These are phyloP conservation scores for Fusarium lateritium DNA, from an alignment of 2,329 filamentous ascomycete species.

Conservation along the genomic window DNA sequence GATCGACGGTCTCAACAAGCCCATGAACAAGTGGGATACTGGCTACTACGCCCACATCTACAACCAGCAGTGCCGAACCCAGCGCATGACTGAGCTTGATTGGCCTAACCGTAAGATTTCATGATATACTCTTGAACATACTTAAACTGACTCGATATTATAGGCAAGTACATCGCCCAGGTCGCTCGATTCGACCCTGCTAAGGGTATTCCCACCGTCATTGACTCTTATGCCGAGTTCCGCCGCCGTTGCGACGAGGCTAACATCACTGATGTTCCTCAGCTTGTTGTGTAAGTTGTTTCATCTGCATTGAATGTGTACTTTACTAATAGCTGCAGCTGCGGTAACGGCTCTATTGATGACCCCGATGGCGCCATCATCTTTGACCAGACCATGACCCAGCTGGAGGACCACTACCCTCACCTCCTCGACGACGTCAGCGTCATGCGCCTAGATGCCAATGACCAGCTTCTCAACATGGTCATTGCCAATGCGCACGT, in stretches of 20 bases:
- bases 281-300: slow-evolving; percentile 74
- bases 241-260: slow-evolving; percentile 71
- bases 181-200: slow-evolving; percentile 87
- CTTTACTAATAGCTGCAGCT: slow-evolving; percentile 53
- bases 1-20: slow-evolving; percentile 86
- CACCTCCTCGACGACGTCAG: slow-evolving; percentile 77
- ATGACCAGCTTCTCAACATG: slow-evolving; percentile 84
- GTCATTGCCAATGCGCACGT: slow-evolving; percentile 80
- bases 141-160: slow-evolving; percentile 32
- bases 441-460: slow-evolving; percentile 82
- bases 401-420: slow-evolving; percentile 74
- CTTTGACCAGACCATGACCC: slow-evolving; percentile 79
- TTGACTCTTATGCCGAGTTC: slow-evolving; percentile 82
- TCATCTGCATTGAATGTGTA: too few relatives aligned
- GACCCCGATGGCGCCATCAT: slow-evolving; percentile 82
- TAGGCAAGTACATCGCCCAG: slow-evolving; percentile 81
- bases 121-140: background rate
- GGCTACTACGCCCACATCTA: slow-evolving; percentile 84
- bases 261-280: slow-evolving; percentile 69
- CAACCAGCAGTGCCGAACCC: slow-evolving; percentile 71
- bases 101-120: slow-evolving; percentile 65
- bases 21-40: slow-evolving; percentile 77
- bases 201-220: slow-evolving; percentile 84
- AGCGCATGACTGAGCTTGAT: slow-evolving; percentile 68
- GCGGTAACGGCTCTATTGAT: slow-evolving; percentile 84